These are phyloP conservation scores for Petunia axillaris DNA, from an alignment of 257 asterid species.

Conservation along the genomic window DNA sequence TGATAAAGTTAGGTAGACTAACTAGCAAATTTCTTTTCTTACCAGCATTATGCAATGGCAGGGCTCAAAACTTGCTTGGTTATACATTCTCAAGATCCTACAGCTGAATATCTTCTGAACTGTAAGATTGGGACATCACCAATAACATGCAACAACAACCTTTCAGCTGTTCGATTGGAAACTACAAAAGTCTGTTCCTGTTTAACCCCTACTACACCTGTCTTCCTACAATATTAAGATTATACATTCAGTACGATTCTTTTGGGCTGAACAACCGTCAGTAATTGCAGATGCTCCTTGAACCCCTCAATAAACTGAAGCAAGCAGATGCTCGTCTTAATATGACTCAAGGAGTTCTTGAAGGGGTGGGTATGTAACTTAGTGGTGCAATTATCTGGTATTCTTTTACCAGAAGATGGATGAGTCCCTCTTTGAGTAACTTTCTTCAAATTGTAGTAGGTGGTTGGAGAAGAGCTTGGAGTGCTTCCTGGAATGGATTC, in stretches of 20 bases:
- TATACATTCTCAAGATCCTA: conserved; percentile 88
- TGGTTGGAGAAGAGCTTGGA: conserved; percentile 96
- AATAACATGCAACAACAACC: conserved; percentile 54
- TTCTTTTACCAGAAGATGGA: conserved; percentile 18
- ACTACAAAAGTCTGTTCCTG: conserved; percentile 70
- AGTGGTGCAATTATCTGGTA: background rate
- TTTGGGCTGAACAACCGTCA: conserved; percentile 30
- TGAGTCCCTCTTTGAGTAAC: conserved; percentile 15
- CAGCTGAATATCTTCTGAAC: conserved; percentile 74
- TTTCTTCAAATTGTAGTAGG: conserved; percentile 54
- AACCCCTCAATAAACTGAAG: conserved; percentile 81
- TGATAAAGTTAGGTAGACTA: background rate
- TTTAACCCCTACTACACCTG: conserved; percentile 19
- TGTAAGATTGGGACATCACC: conserved; percentile 83
- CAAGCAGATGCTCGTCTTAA: conserved; percentile 88
- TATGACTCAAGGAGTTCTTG: conserved; percentile 96
- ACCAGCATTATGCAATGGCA: conserved; percentile 84
- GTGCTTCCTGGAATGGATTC: conserved; percentile 98
- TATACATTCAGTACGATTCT: conserved; percentile 21
- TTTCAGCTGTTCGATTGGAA: conserved; percentile 82
- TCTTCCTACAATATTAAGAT: conserved; percentile 28
- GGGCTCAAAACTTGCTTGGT: conserved; percentile 88
- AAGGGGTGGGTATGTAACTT: conserved; percentile 87
- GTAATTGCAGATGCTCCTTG: conserved; percentile 81
- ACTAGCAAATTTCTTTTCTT: conserved; percentile 23